phyloP scores from a whole-genome alignment of 768 basidiomycete genomes.

The Antrodiella citrinella region DNA sequence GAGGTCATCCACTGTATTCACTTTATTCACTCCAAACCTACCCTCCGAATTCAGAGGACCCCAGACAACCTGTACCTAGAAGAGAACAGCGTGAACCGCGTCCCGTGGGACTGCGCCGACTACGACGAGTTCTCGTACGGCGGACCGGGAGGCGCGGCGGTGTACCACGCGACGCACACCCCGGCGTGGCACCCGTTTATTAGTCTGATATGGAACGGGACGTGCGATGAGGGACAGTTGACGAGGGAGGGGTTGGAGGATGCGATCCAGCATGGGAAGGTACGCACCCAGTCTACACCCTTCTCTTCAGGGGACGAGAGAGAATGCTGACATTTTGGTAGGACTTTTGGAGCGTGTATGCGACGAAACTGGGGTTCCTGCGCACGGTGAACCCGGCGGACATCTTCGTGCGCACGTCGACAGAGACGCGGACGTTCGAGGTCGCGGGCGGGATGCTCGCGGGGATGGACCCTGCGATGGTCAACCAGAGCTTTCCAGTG shows the following conservation, averaged over 20 bases:
- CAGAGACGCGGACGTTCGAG: constrained; percentile 39
- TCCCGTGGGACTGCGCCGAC: constrained; percentile 34
- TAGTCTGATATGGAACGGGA: constrained; percentile 36
- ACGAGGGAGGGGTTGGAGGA: constrained; percentile 37
- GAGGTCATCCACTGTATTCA: not conserved
- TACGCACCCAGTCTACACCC: constrained; percentile 10
- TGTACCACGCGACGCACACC: constrained; percentile 32
- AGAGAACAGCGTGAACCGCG: constrained; percentile 31
- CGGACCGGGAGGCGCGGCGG: constrained; percentile 23
- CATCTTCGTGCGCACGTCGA: constrained; percentile 37
- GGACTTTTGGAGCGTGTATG: constrained; percentile 42
- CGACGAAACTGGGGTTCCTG: constrained; percentile 29
- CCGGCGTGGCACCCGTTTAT: constrained; percentile 38
- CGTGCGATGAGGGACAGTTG: constrained; percentile 40
- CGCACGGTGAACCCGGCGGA: constrained; percentile 25
- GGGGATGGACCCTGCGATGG: constrained; percentile 35
- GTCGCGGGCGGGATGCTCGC: constrained; percentile 36
- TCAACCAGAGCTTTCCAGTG: constrained; percentile 28
- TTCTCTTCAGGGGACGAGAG: not conserved
- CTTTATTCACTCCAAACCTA: not conserved
- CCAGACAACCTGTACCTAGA: constrained; percentile 41
- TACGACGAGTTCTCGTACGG: constrained; percentile 32
- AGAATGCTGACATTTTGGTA: constrained; percentile 10
- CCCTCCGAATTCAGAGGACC: constrained; percentile 39
- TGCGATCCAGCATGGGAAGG: constrained; percentile 34